Base-by-base conservation (phyloP, 2,329 filamentous ascomycete species). In the Sporothrix brasiliensis region DNA sequence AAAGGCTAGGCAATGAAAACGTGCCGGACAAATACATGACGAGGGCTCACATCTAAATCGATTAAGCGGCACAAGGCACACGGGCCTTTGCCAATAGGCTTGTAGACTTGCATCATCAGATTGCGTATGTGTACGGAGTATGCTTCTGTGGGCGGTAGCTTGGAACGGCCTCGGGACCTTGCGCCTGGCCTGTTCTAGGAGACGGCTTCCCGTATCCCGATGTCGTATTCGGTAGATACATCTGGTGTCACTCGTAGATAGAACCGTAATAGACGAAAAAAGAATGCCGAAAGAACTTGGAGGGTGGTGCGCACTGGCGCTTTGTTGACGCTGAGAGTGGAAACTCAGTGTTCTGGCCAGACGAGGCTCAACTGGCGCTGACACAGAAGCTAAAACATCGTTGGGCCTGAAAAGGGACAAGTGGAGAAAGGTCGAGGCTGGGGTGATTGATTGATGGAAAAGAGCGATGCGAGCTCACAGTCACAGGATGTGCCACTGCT, bases 351-450 rank as follows among this genome's bases (percentile, higher is more conserved):
- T 53, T 47, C 53, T 68, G 41, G 39, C 53, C 21, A 41, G 53
- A 21, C 47, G 66, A 58, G 66, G 67, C 53, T 58, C 67, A 24
- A 41, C 14, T 34, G 52, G 50, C 11, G 41, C 50, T 68, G 53
- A 60, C 19, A 60, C 53, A 68, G 27, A 68, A 60, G 67, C 67
- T 68, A 58, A 50, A 60, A 60, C 53, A 68, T 58, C 24, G 52
- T 53, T 24, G 52, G 39, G 39, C 52, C 4, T 24, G 21, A 4
- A 39, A 56, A 47, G n/a, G 24, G 52, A 10, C 21, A 34, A 11
- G 10, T 19, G n/a, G 30, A 54, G 4, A 19, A 47, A 50, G 6
- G 34, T 19, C 21, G 58, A 54, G 39, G 65, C 27, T 27, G 50
- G n/a, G 16, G 21, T 27, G 50, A 13, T 7, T 11, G 3, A 47